These are phyloP conservation scores for Mycothermus thermophilus DNA, from an alignment of 495 filamentous ascomycete genomes.

Conservation along the genomic window DNA sequence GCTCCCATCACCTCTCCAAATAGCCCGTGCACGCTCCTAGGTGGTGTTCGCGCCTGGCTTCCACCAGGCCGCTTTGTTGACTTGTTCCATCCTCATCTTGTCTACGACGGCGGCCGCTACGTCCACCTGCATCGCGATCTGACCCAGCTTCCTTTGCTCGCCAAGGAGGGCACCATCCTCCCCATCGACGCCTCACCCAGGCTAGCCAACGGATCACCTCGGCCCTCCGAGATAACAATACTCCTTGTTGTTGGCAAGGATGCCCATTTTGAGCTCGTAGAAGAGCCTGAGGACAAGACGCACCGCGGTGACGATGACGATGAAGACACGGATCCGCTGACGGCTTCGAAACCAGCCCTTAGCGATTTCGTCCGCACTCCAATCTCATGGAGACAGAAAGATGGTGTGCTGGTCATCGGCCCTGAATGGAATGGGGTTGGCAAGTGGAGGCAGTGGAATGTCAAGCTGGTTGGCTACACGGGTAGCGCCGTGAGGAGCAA, in stretches of 20 bases:
- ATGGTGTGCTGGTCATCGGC: constrained; percentile 14
- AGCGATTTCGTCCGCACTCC: constrained; percentile 14
- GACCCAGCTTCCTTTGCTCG: constrained; percentile 34
- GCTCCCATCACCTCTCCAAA: constrained; percentile 37
- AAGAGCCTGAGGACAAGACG: constrained; percentile 25
- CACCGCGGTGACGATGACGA: neutral
- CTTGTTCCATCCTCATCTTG: constrained; percentile 32
- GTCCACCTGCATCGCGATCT: constrained; percentile 33
- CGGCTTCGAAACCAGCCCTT: constrained; percentile 5
- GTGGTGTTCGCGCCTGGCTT: constrained; percentile 35
- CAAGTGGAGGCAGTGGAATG: constrained; percentile 9
- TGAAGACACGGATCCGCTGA: neutral
- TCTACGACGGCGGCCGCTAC: constrained; percentile 39
- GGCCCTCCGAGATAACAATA: constrained; percentile 30
- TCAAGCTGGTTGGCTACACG: constrained; percentile 13
- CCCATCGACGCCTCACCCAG: constrained; percentile 28
- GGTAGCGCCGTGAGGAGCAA: constrained; percentile 1
- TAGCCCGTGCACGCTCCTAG: constrained; percentile 24
- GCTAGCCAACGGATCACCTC: constrained; percentile 28
- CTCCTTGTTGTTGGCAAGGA: constrained; percentile 40
- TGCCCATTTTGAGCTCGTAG: constrained; percentile 25
- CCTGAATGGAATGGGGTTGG: constrained; percentile 10
- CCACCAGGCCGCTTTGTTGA: constrained; percentile 37
- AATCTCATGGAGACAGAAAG: constrained; percentile 15
- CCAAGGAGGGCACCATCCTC: constrained; percentile 40